phyloP scores from a whole-genome alignment of 2,329 filamentous ascomycete species.

The Coniochaeta sp. region DNA sequence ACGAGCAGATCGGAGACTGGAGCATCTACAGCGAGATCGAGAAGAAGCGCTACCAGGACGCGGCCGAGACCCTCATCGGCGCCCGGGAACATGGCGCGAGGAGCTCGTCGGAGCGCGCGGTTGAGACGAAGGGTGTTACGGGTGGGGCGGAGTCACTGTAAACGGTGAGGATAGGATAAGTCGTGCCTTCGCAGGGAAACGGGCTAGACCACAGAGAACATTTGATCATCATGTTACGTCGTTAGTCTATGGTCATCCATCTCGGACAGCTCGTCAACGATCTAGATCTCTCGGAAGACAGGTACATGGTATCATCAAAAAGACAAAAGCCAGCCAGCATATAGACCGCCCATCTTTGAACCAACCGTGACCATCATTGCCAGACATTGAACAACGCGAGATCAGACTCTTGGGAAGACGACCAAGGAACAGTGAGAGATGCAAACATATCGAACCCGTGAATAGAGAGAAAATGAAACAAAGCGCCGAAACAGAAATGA shows the following conservation, averaged over 20 bases:
- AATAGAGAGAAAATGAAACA: background rate
- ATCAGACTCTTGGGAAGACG: background rate
- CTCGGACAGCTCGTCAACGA: background rate
- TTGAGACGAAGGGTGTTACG: background rate
- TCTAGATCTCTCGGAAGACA: background rate
- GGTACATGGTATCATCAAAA: background rate
- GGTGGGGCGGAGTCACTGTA: background rate
- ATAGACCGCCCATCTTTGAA: background rate
- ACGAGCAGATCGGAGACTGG: slow-evolving; percentile 24
- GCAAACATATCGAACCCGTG: background rate
- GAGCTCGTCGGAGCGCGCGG: background rate
- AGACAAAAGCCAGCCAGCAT: background rate
- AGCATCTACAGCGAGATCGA: slow-evolving; percentile 9
- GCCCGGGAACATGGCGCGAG: background rate
- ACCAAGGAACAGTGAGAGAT: background rate
- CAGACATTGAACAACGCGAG: background rate
- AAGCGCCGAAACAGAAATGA: background rate
- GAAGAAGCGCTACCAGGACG: slow-evolving; percentile 6
- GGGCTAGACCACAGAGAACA: background rate
- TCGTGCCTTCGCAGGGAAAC: background rate
- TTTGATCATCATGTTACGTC: background rate
- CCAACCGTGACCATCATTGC: background rate
- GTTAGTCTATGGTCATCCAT: background rate
- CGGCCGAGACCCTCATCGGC: slow-evolving; percentile 1
- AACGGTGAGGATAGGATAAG: background rate